Evolutionary conservation across 441 rosid species (phyloP).

Genomic region (Corymbia citriodora): DNA sequence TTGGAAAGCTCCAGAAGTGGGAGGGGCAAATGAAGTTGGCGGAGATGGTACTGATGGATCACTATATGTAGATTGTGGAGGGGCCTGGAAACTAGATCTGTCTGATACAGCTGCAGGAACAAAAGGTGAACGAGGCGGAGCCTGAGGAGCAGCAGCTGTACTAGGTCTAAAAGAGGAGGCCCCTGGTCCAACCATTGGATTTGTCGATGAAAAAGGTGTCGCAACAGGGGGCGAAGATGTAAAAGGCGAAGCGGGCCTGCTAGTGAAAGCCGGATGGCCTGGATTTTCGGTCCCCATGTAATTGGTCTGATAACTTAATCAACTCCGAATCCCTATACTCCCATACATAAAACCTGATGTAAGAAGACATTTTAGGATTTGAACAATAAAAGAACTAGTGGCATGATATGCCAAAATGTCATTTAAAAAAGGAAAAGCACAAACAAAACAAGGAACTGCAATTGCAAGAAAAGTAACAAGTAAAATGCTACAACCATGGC

Average conservation of each 20-base stretch:
- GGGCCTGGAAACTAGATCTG: constrained; percentile 40
- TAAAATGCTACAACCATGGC: not conserved
- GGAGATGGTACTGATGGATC: constrained; percentile 40
- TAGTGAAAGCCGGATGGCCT: constrained; percentile 55
- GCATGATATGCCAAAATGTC: not conserved
- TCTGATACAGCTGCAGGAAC: constrained; percentile 34
- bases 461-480: not conserved
- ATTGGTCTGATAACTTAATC: constrained; percentile 4
- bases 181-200: constrained; percentile 44
- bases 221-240: constrained; percentile 55
- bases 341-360: constrained; percentile 35
- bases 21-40: constrained; percentile 26
- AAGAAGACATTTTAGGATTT: constrained; percentile 4
- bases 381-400: not conserved
- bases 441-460: not conserved
- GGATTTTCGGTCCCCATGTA: constrained; percentile 76
- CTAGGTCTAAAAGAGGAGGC: constrained; percentile 45
- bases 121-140: constrained; percentile 37
- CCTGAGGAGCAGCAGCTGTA: constrained; percentile 36
- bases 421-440: not conserved
- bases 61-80: constrained; percentile 25
- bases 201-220: constrained; percentile 53
- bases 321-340: constrained; percentile 16
- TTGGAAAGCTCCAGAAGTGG: constrained; percentile 37
- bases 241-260: constrained; percentile 55